Evolutionary conservation across 768 basidiomycete genomes (phyloP), one percentile per base, ranked within the genome.

Genomic region (Tylopilus rubrobrunneus): DNA sequence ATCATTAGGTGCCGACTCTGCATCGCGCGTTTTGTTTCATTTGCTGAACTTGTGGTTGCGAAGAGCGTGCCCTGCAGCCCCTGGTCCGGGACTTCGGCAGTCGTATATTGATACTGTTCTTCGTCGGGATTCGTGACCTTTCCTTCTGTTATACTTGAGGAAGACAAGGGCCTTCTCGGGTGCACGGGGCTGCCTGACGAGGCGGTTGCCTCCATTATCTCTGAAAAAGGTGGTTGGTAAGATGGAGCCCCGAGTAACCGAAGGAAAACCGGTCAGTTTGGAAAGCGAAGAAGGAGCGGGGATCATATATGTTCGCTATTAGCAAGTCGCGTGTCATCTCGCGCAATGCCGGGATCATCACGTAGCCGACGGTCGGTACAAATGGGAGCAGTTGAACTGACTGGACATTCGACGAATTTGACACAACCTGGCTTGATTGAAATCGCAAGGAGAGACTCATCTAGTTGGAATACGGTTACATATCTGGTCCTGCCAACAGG

Each of bases 1-100:
- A 76, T 76, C 66, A 69, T 74, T 17, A 76, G 57, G 57, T 76
- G 75, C 42, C 74, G 67, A 50, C 74, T 68, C 48, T 67, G 56
- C 74, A 76, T 73, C 1, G 70, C 73, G 8, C 75, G 65, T 56
- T 74, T 68, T n/a, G 73, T 72, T 33, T 67, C 59, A 41, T 71
- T 58, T 21, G 60, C 52, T 21, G 56, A 34, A 40, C 47, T 33
- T 28, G 52, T 17, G 15, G 36, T 46, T 33, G 60, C 29, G 29
- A 56, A 31, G 43, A 67, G 56, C 41, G 55, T 37, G 39, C 7
- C 14, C 21, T 29, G 34, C 41, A 49, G 19, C 31, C 41, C 53
- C 28, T 28, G 28, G 25, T 31, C 37, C 17, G 44, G 31, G 21
- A 2, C 21, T 19, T 53, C 41, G 37, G 19, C 33, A 17, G 50